Evolutionary conservation across 495 filamentous ascomycete species (phyloP).

Genomic region (Podospora pseudopauciseta): DNA sequence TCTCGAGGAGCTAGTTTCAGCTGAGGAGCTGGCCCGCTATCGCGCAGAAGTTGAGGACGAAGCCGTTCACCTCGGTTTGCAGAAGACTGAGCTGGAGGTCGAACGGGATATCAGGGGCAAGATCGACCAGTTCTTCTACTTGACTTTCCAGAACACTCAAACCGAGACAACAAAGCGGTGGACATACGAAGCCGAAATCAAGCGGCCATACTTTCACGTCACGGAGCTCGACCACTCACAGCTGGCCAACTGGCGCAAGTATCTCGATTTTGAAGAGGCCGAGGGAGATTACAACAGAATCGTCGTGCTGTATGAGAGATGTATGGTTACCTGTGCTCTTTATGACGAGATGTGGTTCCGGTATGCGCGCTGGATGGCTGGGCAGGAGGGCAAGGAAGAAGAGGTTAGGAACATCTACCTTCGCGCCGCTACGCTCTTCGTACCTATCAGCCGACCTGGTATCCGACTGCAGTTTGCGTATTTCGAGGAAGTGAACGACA

Average conservation of each 20-base stretch:
- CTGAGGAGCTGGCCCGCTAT: conserved; percentile 65
- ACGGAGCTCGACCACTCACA: conserved; percentile 85
- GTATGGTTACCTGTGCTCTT: conserved; percentile 84
- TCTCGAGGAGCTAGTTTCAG: conserved; percentile 65
- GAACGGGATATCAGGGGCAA: conserved; percentile 78
- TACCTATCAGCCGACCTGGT: conserved; percentile 75
- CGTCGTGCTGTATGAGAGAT: conserved; percentile 88
- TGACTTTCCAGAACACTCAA: conserved; percentile 78
- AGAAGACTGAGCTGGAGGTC: conserved; percentile 66
- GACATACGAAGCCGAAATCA: conserved; percentile 93
- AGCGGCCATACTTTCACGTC: conserved; percentile 95
- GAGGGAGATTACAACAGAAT: conserved; percentile 74
- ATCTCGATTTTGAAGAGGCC: conserved; percentile 91
- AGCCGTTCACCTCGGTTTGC: conserved; percentile 36
- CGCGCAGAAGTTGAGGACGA: conserved; percentile 66
- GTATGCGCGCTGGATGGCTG: conserved; percentile 95
- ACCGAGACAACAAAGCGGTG: conserved; percentile 89
- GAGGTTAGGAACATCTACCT: conserved; percentile 94
- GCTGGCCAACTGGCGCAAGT: conserved; percentile 91
- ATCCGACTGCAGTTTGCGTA: conserved; percentile 88
- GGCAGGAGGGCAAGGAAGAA: conserved; percentile 75
- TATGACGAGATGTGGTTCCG: conserved; percentile 98
- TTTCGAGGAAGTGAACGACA: conserved; percentile 82
- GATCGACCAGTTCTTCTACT: conserved; percentile 75
- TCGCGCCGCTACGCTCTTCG: conserved; percentile 76